phyloP scores from a whole-genome alignment of 495 filamentous ascomycete genomes.

The Aspergillus taichungensis region DNA sequence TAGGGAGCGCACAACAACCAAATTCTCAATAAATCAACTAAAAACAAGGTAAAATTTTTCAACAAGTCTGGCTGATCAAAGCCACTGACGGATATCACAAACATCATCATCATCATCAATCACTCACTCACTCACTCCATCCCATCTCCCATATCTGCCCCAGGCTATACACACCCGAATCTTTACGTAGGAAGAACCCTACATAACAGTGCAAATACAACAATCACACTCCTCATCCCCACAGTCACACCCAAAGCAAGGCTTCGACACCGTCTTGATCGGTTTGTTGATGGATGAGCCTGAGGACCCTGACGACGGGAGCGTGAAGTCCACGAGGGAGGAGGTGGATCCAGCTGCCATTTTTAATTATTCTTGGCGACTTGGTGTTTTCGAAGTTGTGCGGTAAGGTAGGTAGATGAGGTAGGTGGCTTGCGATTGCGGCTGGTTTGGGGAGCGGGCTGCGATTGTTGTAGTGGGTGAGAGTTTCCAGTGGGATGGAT shows the following conservation, averaged over 20 bases:
- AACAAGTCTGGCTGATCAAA: too few relatives aligned
- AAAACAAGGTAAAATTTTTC: too few relatives aligned
- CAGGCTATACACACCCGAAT: not conserved
- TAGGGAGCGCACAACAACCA: too few relatives aligned
- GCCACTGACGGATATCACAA: too few relatives aligned
- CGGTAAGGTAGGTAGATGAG: not conserved
- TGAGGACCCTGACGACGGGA: constrained; percentile 24
- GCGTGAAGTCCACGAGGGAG: constrained; percentile 20
- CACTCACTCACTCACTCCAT: not conserved
- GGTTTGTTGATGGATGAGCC: constrained; percentile 30
- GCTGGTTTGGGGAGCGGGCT: too few relatives aligned
- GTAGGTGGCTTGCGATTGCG: not conserved
- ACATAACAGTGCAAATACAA: constrained; percentile 40
- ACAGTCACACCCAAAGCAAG: constrained; percentile 39
- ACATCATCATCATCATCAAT: too few relatives aligned
- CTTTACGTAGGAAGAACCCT: constrained; percentile 5
- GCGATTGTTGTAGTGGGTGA: not conserved
- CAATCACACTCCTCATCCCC: constrained; percentile 37
- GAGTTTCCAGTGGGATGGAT: not conserved
- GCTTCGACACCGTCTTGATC: constrained; percentile 35
- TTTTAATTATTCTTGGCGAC: not conserved
- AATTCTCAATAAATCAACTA: too few relatives aligned
- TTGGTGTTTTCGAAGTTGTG: not conserved
- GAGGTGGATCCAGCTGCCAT: constrained; percentile 13
- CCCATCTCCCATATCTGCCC: not conserved